These are phyloP conservation scores for Pharus latifolius DNA, from an alignment of 176 grass and related monocot species.

Conservation along the genomic window DNA sequence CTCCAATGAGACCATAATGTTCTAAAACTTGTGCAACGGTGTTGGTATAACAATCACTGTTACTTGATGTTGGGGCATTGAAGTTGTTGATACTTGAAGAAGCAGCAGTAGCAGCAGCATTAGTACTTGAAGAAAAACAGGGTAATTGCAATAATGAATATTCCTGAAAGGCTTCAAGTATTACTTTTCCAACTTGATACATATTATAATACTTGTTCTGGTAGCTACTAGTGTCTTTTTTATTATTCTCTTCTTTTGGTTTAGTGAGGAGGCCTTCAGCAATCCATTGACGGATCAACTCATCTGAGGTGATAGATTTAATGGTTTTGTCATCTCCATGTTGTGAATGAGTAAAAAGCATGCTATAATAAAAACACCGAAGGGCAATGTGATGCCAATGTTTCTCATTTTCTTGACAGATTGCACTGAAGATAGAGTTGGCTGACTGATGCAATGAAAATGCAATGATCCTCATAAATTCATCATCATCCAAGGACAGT, in stretches of 20 bases:
- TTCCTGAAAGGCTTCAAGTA: not conserved
- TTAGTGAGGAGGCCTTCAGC: not conserved
- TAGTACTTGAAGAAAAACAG: not conserved
- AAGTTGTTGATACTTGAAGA: too few species aligned
- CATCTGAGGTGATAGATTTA: not conserved
- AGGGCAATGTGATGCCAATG: not conserved
- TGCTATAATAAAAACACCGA: not conserved
- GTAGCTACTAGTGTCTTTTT: not conserved
- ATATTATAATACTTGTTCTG: not conserved
- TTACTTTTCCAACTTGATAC: not conserved
- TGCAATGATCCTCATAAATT: not conserved
- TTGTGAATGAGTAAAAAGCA: not conserved
- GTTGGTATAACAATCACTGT: too few species aligned
- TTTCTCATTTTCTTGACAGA: not conserved
- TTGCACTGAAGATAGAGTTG: not conserved
- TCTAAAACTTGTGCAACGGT: not conserved
- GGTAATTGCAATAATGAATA: not conserved
- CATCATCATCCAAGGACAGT: not conserved
- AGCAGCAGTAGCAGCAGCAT: too few species aligned
- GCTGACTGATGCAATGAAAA: not conserved
- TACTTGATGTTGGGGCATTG: too few species aligned
- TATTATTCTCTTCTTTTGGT: not conserved
- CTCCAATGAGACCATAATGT: not conserved
- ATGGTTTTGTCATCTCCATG: not conserved
- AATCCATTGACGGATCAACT: not conserved